A percentile compares a stretch with the other conserved stretches of the same genome.
These are phyloP conservation scores for Reutealis trisperma DNA, from an alignment of 345 rosid genomes.

Conservation along the genomic window DNA sequence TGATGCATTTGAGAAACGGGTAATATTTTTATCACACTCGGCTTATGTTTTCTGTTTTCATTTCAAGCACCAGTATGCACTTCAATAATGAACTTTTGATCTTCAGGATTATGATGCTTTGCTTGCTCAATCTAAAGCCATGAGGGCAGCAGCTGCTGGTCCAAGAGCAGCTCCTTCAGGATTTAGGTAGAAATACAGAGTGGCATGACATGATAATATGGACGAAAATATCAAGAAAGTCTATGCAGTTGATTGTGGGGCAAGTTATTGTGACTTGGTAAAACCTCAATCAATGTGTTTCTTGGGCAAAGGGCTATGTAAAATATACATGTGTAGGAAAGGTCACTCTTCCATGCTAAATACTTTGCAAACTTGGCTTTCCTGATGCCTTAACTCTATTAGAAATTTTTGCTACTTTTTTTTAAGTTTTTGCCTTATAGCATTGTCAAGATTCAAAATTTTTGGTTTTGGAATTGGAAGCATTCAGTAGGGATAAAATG, in stretches of 20 bases:
- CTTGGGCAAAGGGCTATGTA: neutral
- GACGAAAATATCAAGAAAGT: neutral
- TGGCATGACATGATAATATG: neutral
- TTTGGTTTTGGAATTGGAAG: neutral
- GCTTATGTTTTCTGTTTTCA: slow-evolving; percentile 7
- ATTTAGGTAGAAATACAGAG: slow-evolving; percentile 43
- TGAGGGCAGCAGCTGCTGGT: slow-evolving; percentile 58
- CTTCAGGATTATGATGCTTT: slow-evolving; percentile 66
- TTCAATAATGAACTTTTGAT: slow-evolving; percentile 18
- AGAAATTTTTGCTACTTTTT: neutral
- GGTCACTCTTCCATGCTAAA: neutral
- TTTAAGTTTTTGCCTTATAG: neutral
- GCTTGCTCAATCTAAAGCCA: slow-evolving; percentile 65
- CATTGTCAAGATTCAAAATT: neutral
- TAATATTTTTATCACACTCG: slow-evolving; percentile 23
- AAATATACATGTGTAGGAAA: neutral
- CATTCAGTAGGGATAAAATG: neutral
- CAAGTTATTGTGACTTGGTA: neutral
- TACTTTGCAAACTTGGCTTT: neutral
- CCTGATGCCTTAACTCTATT: neutral
- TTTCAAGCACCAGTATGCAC: slow-evolving; percentile 2
- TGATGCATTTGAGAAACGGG: slow-evolving; percentile 62
- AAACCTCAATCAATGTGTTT: neutral
- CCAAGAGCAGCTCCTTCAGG: slow-evolving; percentile 61
- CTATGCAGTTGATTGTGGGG: neutral